phyloP scores from a whole-genome alignment of 2,329 filamentous ascomycete genomes.

The Byssothecium circinans region DNA sequence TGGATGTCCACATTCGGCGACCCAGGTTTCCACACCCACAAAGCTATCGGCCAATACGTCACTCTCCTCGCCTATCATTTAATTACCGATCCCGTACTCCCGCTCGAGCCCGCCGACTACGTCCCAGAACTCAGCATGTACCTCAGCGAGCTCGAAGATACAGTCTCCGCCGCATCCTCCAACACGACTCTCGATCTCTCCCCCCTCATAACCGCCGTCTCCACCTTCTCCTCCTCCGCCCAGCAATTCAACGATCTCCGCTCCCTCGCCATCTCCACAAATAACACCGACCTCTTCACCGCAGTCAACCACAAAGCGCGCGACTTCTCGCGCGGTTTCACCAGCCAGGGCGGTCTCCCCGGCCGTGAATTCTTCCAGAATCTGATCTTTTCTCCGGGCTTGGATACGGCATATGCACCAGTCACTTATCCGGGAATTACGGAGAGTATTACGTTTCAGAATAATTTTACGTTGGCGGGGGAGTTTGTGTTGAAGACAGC shows the following conservation, averaged over 20 bases:
- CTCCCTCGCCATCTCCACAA: slow-evolving; percentile 28
- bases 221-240: slow-evolving; percentile 37
- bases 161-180: slow-evolving; percentile 22
- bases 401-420: slow-evolving; percentile 45
- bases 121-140: slow-evolving; percentile 43
- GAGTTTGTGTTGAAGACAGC: slow-evolving; percentile 42
- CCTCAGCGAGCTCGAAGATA: slow-evolving; percentile 35
- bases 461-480: slow-evolving; percentile 31
- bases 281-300: slow-evolving; percentile 32
- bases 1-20: slow-evolving; percentile 58
- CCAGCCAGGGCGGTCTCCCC: slow-evolving; percentile 50
- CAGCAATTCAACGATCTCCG: slow-evolving; percentile 33
- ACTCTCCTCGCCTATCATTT: slow-evolving; percentile 49
- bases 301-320: slow-evolving; percentile 50
- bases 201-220: slow-evolving; percentile 40
- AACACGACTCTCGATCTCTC: slow-evolving; percentile 37
- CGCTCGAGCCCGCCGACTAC: slow-evolving; percentile 45
- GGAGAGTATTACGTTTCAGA: slow-evolving; percentile 40
- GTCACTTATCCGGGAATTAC: slow-evolving; percentile 44
- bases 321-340: slow-evolving; percentile 51
- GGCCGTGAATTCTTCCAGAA: slow-evolving; percentile 51
- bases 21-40: slow-evolving; percentile 53
- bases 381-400: slow-evolving; percentile 51
- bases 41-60: slow-evolving; percentile 53
- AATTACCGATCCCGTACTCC: slow-evolving; percentile 42